Evolutionary conservation across 257 asterid species (phyloP), one percentile per base, ranked within the genome.

Genomic region (Leonotis leonurus): DNA sequence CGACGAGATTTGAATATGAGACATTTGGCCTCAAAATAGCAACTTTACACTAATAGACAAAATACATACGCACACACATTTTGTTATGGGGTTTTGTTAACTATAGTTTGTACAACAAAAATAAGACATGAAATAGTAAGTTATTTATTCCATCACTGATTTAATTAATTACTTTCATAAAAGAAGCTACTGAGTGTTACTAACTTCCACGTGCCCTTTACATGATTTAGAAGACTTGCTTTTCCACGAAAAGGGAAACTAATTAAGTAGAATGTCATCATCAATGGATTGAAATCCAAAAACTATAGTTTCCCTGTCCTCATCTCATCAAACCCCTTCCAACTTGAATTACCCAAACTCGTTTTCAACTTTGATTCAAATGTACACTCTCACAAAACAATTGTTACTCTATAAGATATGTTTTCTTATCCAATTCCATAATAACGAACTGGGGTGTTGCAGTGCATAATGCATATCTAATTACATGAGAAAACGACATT

Each of bases 151-250:
- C 64, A 60, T 44, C 24, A 35, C 53, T 17, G 4, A 7, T 44
- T 44, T n/a, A n/a, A n/a, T n/a, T n/a, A n/a, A n/a, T n/a, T 70
- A 61, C 65, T 68, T 65, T 75, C 64, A 53, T 64, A 74, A 74
- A n/a, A 72, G 54, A 59, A 39, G 62, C 46, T 40, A 20, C 5
- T 20, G 6, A n/a, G 4, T 53, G 35, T 18, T 73, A 64, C 53
- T 49, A 53, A 65, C 62, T 51, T 73, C 54, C 53, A 51, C 18
- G 24, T 14, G 26, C 48, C 36, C 71, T 64, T 68, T 64, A 16
- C 18, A 54, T 21, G 27, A 66, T 40, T 63, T 49, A 16, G 69
- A 9, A 20, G 6, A 65, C 24, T 20, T 14, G 5, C 26, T 37
- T 60, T 62, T 17, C 20, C 11, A 21, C 24, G 16, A 49, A 71